Conservation (phyloP, 768 basidiomycete species). For the Mycena indigotica region DNA sequence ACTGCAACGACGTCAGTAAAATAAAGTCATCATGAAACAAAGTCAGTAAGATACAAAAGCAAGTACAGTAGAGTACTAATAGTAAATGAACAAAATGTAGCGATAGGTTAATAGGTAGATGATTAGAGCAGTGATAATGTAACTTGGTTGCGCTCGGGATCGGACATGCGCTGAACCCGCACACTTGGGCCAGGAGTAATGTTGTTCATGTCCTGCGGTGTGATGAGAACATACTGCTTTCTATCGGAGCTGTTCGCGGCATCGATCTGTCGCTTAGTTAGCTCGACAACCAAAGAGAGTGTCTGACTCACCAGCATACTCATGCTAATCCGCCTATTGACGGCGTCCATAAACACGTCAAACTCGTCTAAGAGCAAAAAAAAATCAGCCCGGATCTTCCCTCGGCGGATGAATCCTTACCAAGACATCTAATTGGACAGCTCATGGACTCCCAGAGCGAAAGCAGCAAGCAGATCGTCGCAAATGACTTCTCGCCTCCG, state of each 20-base stretch:
- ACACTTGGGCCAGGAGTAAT: constrained; percentile 69
- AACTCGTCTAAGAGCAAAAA: constrained; percentile 77
- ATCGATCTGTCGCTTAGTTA: constrained; percentile 64
- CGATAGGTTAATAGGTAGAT: no score
- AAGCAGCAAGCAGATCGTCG: constrained; percentile 91
- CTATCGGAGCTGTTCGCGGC: constrained; percentile 84
- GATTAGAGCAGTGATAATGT: no score
- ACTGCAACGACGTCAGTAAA: no score
- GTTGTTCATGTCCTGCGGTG: constrained; percentile 88
- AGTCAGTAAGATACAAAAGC: no score
- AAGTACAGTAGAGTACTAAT: no score
- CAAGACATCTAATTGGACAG: constrained; percentile 90
- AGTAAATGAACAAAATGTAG: no score
- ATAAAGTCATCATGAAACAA: no score
- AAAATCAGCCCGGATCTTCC: no score
- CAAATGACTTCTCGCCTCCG: constrained; percentile 96
- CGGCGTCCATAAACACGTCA: constrained; percentile 97
- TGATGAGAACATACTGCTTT: constrained; percentile 94
- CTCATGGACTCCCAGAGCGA: constrained; percentile 95
- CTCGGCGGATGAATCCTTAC: constrained; percentile 41
- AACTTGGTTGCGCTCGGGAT: constrained; percentile 70
- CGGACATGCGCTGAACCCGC: constrained; percentile 74
- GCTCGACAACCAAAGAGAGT: constrained; percentile 7
- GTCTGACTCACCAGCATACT: constrained; percentile 78
- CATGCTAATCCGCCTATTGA: constrained; percentile 90